Evolutionary conservation across 305 asterid genomes (phyloP).

Genomic region (Fraxinus floribunda): DNA sequence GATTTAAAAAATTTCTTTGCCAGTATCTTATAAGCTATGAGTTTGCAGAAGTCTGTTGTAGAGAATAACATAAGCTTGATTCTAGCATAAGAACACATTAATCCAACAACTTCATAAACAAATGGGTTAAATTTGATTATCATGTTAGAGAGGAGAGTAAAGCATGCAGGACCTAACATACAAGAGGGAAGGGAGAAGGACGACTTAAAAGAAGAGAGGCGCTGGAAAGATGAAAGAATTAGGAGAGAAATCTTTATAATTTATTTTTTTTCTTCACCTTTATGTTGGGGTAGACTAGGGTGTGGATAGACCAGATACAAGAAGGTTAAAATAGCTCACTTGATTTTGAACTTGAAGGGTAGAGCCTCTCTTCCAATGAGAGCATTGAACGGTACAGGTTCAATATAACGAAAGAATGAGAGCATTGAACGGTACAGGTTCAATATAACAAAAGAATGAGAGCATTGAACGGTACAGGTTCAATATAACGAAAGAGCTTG

Average conservation of each 20-base stretch:
- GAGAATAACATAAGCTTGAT: background rate
- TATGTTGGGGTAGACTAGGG: background rate
- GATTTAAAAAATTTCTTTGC: constrained; percentile 3
- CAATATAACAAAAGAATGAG: too few relatives aligned
- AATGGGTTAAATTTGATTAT: constrained; percentile 5
- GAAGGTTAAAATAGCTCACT: background rate
- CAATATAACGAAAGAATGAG: background rate
- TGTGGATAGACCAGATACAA: background rate
- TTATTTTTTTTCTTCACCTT: background rate
- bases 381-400: background rate
- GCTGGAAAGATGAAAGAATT: background rate
- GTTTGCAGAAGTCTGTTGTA: constrained; percentile 1
- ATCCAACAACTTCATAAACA: background rate
- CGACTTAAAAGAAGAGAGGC: background rate
- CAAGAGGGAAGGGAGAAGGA: constrained; percentile 4
- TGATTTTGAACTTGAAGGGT: background rate
- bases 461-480: too few relatives aligned
- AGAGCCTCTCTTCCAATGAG: background rate
- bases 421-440: too few relatives aligned
- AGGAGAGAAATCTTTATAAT: background rate
- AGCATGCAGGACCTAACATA: background rate
- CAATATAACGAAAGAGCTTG: too few relatives aligned
- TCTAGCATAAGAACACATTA: background rate
- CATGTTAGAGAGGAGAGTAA: background rate
- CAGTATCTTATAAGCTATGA: background rate